Evolutionary conservation across 2,329 filamentous ascomycete species (phyloP).

Genomic region (Cyphellophora attinorum): DNA sequence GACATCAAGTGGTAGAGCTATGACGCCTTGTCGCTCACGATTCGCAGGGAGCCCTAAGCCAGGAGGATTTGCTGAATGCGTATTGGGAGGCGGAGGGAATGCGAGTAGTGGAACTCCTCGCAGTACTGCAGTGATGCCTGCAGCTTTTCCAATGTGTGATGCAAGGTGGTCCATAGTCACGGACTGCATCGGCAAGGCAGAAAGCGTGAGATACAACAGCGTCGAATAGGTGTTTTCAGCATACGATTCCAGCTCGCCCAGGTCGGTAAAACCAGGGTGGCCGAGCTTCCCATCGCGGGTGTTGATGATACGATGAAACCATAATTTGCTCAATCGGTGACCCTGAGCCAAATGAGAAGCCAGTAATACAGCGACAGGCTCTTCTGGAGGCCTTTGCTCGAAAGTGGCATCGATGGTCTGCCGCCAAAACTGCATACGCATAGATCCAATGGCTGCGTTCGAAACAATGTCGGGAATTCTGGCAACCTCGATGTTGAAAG

Average conservation of each 20-base stretch:
- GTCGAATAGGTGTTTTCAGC: slow-evolving; percentile 93
- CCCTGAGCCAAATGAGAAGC: slow-evolving; percentile 55
- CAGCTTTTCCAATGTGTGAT: slow-evolving; percentile 89
- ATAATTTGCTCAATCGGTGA: slow-evolving; percentile 54
- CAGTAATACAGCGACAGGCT: slow-evolving; percentile 81
- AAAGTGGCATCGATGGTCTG: slow-evolving; percentile 74
- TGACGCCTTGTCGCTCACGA: slow-evolving; percentile 46
- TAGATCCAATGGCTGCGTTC: slow-evolving; percentile 71
- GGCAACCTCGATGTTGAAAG: slow-evolving; percentile 86
- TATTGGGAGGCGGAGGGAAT: slow-evolving; percentile 55
- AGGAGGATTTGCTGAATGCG: slow-evolving; percentile 40
- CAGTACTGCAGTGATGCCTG: slow-evolving; percentile 77
- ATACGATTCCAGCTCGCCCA: slow-evolving; percentile 73
- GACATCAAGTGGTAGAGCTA: slow-evolving; percentile 78
- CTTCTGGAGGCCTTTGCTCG: slow-evolving; percentile 68
- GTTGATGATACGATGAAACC: slow-evolving; percentile 67
- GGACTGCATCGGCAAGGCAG: slow-evolving; percentile 67
- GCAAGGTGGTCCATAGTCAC: slow-evolving; percentile 86
- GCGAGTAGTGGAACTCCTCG: slow-evolving; percentile 82
- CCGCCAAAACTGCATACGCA: slow-evolving; percentile 93
- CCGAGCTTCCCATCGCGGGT: slow-evolving; percentile 74
- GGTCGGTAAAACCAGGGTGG: slow-evolving; percentile 67
- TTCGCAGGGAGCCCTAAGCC: slow-evolving; percentile 28
- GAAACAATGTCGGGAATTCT: slow-evolving; percentile 83
- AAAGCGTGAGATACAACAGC: slow-evolving; percentile 77